A percentile compares a stretch with the other conserved stretches of the same genome.
Conservation (phyloP, 2,329 filamentous ascomycete genomes). For the Pyrenochaeta sp. region DNA sequence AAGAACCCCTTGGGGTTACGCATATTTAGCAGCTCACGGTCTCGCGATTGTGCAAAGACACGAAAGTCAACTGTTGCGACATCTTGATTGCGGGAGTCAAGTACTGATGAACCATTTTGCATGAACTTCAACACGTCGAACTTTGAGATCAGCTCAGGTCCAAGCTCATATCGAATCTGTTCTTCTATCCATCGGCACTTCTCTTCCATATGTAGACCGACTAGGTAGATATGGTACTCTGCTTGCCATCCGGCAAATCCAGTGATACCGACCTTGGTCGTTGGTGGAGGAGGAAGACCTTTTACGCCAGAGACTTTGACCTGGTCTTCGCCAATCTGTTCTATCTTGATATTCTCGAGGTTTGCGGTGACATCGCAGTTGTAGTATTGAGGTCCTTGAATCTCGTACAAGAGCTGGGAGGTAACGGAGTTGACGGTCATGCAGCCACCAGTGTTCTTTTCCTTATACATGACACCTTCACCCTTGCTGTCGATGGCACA, state of each 20-base stretch:
- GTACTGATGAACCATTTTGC: conserved; percentile 48
- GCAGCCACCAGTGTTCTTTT: conserved; percentile 46
- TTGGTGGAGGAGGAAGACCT: conserved; percentile 53
- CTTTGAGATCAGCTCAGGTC: conserved; percentile 36
- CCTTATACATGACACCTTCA: conserved; percentile 56
- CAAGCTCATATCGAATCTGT: conserved; percentile 48
- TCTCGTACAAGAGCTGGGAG: conserved; percentile 53
- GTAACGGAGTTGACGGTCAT: conserved; percentile 33
- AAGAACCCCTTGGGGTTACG: conserved; percentile 50
- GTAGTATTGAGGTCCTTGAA: conserved; percentile 55
- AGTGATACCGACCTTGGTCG: conserved; percentile 58
- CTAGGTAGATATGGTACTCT: conserved; percentile 55
- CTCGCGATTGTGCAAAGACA: conserved; percentile 56
- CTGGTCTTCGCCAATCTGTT: conserved; percentile 58
- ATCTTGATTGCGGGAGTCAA: conserved; percentile 54
- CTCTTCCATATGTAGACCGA: conserved; percentile 55
- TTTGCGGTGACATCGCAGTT: conserved; percentile 64
- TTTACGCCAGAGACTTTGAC: conserved; percentile 58
- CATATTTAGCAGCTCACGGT: conserved; percentile 51
- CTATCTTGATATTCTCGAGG: conserved; percentile 59
- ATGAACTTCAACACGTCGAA: conserved; percentile 51
- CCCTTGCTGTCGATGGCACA: conserved; percentile 56
- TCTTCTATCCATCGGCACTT: conserved; percentile 55
- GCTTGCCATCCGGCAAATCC: conserved; percentile 57
- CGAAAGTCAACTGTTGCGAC: conserved; percentile 60